A percentile compares a stretch with the other conserved stretches of the same genome.
phyloP scores from a whole-genome alignment of 2,329 filamentous ascomycete genomes.

The Alternaria sp. region DNA sequence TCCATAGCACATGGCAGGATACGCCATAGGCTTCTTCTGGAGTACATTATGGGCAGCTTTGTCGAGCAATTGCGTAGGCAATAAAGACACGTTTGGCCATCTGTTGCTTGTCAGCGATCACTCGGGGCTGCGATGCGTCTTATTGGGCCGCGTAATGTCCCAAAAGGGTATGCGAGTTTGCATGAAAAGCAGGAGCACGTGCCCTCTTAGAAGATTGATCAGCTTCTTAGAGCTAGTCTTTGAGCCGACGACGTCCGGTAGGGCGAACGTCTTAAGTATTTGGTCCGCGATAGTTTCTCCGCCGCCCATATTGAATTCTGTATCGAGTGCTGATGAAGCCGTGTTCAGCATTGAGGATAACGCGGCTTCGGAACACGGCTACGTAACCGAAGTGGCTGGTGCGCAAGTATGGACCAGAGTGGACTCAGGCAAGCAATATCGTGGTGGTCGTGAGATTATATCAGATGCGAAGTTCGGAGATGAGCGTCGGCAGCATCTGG shows the following conservation, averaged over 20 bases:
- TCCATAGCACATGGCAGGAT: conserved; percentile 78
- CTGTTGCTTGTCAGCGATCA: conserved; percentile 53
- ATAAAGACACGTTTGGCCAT: conserved; percentile 71
- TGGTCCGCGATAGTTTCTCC: conserved; percentile 21
- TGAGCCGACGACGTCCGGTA: conserved; percentile 45
- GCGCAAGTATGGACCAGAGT: conserved; percentile 10
- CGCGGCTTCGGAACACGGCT: conserved; percentile 14
- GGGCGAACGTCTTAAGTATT: conserved; percentile 26
- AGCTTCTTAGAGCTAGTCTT: conserved; percentile 42
- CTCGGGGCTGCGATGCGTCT: conserved; percentile 1
- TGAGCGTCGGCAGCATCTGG: background rate
- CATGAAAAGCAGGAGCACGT: conserved; percentile 26
- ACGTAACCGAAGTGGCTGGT: conserved; percentile 20
- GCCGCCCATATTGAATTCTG: conserved; percentile 18
- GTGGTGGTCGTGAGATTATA: conserved; percentile 17
- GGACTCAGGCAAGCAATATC: conserved; percentile 3
- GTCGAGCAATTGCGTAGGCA: conserved; percentile 71
- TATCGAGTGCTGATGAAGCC: conserved; percentile 29
- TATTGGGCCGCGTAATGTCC: conserved; percentile 28
- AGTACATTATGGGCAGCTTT: conserved; percentile 69
- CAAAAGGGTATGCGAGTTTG: conserved; percentile 17
- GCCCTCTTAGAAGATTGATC: conserved; percentile 50
- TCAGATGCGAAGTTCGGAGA: conserved; percentile 15
- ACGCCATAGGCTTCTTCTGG: conserved; percentile 65
- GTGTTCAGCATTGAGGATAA: conserved; percentile 16